phyloP scores from a whole-genome alignment of 305 asterid species.

The Solanum aculeatissimum region DNA sequence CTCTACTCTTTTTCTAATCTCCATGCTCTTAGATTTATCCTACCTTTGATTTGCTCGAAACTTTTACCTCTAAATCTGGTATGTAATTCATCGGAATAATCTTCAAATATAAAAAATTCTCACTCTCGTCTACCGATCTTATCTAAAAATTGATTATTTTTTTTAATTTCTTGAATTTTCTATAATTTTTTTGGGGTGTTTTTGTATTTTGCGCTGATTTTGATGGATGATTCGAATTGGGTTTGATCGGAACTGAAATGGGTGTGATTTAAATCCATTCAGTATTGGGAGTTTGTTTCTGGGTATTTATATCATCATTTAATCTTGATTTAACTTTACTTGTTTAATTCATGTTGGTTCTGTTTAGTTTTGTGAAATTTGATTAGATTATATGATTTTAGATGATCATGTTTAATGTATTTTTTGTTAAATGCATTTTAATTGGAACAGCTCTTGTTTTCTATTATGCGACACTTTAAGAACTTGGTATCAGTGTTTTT shows the following conservation, averaged over 20 bases:
- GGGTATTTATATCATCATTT: conserved; percentile 13
- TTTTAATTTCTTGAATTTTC: conserved; percentile 5
- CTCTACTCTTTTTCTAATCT: conserved; percentile 33
- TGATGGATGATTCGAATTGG: conserved; percentile 8
- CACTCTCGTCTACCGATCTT: conserved; percentile 12
- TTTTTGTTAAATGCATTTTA: conserved; percentile 14
- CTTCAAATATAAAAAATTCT: conserved; percentile 9
- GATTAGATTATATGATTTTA: conserved; percentile 14
- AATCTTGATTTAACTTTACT: conserved; percentile 1
- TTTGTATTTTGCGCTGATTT: conserved; percentile 26
- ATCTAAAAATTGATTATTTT: conserved; percentile 31
- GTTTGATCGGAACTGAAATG: conserved; percentile 16
- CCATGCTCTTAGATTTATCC: conserved; percentile 45
- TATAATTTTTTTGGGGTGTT: conserved; percentile 20
- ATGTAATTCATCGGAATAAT: conserved; percentile 21
- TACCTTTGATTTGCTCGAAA: conserved; percentile 38
- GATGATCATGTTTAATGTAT: conserved; percentile 23
- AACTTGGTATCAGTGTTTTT: conserved; percentile 7
- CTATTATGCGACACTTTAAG: conserved; percentile 5
- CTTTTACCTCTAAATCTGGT: conserved; percentile 45
- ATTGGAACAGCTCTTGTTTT: background rate
- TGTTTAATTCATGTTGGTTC: background rate
- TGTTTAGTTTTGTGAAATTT: background rate
- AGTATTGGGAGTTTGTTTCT: conserved; percentile 18
- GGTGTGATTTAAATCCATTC: conserved; percentile 23